Conservation (phyloP, 306 rosid genomes). For the Vigna nakashimae region DNA sequence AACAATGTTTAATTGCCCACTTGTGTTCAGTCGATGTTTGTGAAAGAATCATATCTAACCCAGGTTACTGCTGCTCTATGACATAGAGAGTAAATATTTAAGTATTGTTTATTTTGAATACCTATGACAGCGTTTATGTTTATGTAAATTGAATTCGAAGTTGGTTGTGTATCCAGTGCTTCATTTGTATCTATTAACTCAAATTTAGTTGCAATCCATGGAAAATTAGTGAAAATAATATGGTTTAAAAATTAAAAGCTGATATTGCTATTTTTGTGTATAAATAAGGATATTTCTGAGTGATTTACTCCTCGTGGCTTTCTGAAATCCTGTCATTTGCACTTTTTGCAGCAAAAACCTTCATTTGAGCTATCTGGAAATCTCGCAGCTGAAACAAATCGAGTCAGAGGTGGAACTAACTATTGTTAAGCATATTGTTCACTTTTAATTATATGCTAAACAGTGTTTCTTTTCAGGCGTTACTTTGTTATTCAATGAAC, state of each 20-base stretch:
- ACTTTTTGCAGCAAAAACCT: constrained; percentile 83
- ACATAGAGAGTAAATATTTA: constrained; percentile 1
- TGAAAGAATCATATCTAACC: constrained; percentile 21
- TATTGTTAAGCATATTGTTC: constrained; percentile 20
- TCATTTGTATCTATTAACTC: constrained; percentile 2
- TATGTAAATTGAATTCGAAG: constrained; percentile 18
- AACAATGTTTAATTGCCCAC: constrained; percentile 7
- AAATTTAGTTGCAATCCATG: constrained; percentile 26
- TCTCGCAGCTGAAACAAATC: constrained; percentile 95
- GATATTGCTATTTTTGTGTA: neutral
- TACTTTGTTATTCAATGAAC: constrained; percentile 81
- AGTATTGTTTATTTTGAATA: constrained; percentile 10
- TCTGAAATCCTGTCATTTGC: constrained; percentile 47
- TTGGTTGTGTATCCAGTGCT: constrained; percentile 2
- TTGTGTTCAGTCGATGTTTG: constrained; percentile 3
- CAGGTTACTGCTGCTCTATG: constrained; percentile 10
- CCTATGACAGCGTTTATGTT: neutral
- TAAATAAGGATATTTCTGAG: constrained; percentile 16
- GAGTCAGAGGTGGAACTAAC: constrained; percentile 71
- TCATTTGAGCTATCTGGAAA: constrained; percentile 98
- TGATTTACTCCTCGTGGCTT: constrained; percentile 24
- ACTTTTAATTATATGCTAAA: constrained; percentile 34
- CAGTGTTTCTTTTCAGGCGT: constrained; percentile 60
- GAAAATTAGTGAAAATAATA: constrained; percentile 8
- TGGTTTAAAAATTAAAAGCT: constrained; percentile 35